Evolutionary conservation across 2,329 filamentous ascomycete genomes (phyloP), one percentile per base, ranked within the genome.

Genomic region (Ophiocordyceps camponoti-rufipedis): DNA sequence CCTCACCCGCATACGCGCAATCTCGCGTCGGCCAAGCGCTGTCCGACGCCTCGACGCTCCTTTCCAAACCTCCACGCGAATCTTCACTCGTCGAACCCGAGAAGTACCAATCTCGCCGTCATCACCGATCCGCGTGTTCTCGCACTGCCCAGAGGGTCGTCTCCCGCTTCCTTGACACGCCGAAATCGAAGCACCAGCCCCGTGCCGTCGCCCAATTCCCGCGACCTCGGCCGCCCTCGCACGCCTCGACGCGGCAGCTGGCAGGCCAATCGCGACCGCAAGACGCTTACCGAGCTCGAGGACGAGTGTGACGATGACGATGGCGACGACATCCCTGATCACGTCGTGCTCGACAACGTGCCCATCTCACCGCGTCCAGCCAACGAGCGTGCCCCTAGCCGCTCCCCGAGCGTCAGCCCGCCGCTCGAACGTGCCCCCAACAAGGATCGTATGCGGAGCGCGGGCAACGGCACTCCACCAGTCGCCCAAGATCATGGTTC

Each of bases 331-430:
- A 80, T 91, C 29, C 85, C 85, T 0, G 83, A 88, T 28, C 83
- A 85, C 45, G 73, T 84, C 23, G 72, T 87, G 45, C 72, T 91
- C 42, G 83, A 85, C 62, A 91, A 91, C 51, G 80, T 91, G 2
- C 85, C 85, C 5, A 76, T 91, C 42, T 88, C 84, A 0, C 85
- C 85, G n/a, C 70, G 78, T 2, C 77, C 76, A 2, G 65, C 66
- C 1, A 65, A 65, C 23, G 74, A 80, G 49, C 68, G 78, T 14
- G 62, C 70, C 0, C 65, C 65, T 7, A 80, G 72, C 55, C 64
- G 67, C 38, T 65, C 72, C 1, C 57, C 67, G 3, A 79, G 77
- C 1, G 62, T 70, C 5, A 66, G 70, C 0, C 66, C 70, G 3
- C 76, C 74, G 0, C 73, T 72, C 0, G 70, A 75, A 45, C 63